These are phyloP conservation scores for Tulasnella sp. DNA, from an alignment of 768 basidiomycete species.

Conservation along the genomic window DNA sequence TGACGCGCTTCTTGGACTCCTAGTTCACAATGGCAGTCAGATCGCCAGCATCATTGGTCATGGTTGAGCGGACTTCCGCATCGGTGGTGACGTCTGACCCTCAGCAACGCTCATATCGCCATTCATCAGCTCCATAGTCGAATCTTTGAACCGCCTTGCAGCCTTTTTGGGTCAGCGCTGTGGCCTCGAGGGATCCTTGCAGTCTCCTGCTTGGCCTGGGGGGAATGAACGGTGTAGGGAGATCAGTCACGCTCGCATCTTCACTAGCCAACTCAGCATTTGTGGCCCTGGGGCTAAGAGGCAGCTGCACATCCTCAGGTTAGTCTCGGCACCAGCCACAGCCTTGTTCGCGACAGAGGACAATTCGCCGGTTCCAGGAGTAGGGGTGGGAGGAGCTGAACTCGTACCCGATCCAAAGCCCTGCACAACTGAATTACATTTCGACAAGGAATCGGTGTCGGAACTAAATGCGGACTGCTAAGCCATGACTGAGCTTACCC, in stretches of 20 bases:
- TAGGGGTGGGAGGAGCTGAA: constrained; percentile 26
- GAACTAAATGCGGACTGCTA: constrained; percentile 20
- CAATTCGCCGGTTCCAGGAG: constrained; percentile 12
- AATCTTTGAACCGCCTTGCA: constrained; percentile 1
- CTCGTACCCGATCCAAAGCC: not conserved
- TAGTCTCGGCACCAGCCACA: not conserved
- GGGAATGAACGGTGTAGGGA: constrained; percentile 41
- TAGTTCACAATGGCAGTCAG: not conserved
- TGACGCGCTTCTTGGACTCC: constrained; percentile 42
- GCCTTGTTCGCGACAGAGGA: constrained; percentile 10
- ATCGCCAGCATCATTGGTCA: constrained; percentile 19
- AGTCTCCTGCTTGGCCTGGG: constrained; percentile 35
- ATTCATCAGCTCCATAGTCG: not conserved
- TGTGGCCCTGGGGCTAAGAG: not conserved
- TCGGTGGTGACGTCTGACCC: constrained; percentile 10
- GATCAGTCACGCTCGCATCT: constrained; percentile 18
- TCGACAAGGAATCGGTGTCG: constrained; percentile 11
- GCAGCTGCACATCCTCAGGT: constrained; percentile 19
- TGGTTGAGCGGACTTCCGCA: constrained; percentile 11
- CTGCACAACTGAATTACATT: not conserved
- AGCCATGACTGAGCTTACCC: constrained; percentile 20
- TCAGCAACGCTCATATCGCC: not conserved
- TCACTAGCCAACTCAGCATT: constrained; percentile 1
- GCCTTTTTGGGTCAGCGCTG: not conserved
- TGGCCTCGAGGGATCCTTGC: not conserved